phyloP scores from a whole-genome alignment of 768 basidiomycete species.

The Sutorius australiensis region DNA sequence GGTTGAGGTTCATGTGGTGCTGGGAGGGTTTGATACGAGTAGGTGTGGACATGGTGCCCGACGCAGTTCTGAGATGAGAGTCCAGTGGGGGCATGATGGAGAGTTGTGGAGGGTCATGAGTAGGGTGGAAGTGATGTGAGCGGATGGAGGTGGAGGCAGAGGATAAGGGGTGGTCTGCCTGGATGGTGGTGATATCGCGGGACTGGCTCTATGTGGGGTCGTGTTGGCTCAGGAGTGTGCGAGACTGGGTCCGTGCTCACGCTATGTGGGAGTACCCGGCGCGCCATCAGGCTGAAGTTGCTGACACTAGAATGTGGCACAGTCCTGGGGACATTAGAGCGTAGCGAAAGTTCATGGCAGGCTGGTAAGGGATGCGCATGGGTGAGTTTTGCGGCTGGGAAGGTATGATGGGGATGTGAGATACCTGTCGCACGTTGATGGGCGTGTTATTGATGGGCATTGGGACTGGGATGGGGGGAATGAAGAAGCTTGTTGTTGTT shows the following conservation, averaged over 20 bases:
- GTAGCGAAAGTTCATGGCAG: conserved; percentile 23
- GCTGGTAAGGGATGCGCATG: conserved; percentile 18
- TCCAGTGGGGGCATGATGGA: conserved; percentile 24
- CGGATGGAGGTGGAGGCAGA: conserved; percentile 28
- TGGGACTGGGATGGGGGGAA: not conserved
- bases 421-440: conserved; percentile 19
- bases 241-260: conserved; percentile 21
- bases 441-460: conserved; percentile 3
- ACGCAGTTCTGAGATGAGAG: conserved; percentile 27
- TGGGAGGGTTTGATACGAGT: conserved; percentile 26
- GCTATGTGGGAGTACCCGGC: conserved; percentile 16
- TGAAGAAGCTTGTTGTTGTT: conserved; percentile 30
- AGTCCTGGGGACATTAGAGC: conserved; percentile 28
- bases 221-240: conserved; percentile 21
- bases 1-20: conserved; percentile 20
- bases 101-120: conserved; percentile 11
- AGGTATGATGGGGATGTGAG: conserved; percentile 16
- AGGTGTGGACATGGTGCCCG: conserved; percentile 9
- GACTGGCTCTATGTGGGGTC: conserved; percentile 23
- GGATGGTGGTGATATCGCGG: conserved; percentile 13
- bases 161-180: conserved; percentile 26
- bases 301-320: conserved; percentile 29
- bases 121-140: conserved; percentile 25
- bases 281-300: conserved; percentile 20
- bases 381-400: conserved; percentile 24